These are phyloP conservation scores for Bacterosira constricta DNA, from an alignment of 108 stramenopile species.

Conservation along the genomic window DNA sequence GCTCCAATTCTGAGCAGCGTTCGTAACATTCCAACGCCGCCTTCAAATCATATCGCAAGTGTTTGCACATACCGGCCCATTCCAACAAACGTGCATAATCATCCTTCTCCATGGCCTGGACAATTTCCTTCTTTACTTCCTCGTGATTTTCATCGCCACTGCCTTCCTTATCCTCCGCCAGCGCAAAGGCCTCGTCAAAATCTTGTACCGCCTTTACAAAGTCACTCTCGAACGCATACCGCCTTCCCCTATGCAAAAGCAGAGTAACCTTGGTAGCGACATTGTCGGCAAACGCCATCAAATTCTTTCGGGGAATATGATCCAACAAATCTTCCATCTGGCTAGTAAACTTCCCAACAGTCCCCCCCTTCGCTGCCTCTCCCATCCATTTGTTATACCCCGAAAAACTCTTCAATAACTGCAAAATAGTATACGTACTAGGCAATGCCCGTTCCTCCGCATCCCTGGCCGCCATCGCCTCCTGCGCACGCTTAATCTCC, in stretches of 20 bases:
- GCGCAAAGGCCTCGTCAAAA: constrained; percentile 67
- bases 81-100: constrained; percentile 79
- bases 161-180: constrained; percentile 55
- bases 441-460: constrained; percentile 58
- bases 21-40: constrained; percentile 75
- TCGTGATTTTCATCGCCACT: constrained; percentile 25
- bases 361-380: constrained; percentile 67
- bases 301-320: constrained; percentile 26
- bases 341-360: constrained; percentile 44
- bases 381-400: constrained; percentile 90
- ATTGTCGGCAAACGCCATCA: constrained; percentile 24
- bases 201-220: constrained; percentile 62
- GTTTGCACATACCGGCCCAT: constrained; percentile 88
- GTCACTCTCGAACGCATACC: constrained; percentile 75
- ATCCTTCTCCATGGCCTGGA: constrained; percentile 63
- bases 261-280: constrained; percentile 56
- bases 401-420: constrained; percentile 80
- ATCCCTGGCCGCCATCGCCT: constrained; percentile 18
- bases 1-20: constrained; percentile 76
- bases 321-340: constrained; percentile 51
- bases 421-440: constrained; percentile 75
- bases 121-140: constrained; percentile 24
- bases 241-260: constrained; percentile 72
- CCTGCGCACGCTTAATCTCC: constrained; percentile 56
- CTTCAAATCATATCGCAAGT: constrained; percentile 88